Evolutionary conservation across 2,329 filamentous ascomycete species (phyloP).

Genomic region (Trichoderma sp.): DNA sequence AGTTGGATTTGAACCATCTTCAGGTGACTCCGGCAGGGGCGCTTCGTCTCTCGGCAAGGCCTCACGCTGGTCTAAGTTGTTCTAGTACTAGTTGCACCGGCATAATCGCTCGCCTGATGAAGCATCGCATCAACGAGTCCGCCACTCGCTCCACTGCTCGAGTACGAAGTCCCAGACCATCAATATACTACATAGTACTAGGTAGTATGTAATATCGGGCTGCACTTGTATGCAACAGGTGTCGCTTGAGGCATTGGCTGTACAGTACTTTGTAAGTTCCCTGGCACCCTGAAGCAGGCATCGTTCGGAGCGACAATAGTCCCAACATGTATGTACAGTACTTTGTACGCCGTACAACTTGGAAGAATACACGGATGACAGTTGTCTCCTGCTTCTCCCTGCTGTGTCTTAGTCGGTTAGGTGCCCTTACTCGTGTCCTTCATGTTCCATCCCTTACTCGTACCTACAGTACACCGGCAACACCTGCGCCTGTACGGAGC

Average conservation of each 20-base stretch:
- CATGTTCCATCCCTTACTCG: neutral
- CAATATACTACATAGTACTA: too few species aligned
- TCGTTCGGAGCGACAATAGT: neutral
- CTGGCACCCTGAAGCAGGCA: neutral
- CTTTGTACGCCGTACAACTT: neutral
- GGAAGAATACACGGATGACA: neutral
- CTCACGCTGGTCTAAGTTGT: neutral
- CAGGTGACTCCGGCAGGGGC: slow-evolving; percentile 18
- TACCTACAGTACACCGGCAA: neutral
- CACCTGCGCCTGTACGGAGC: neutral
- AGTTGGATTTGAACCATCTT: slow-evolving; percentile 12
- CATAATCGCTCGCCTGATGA: slow-evolving; percentile 11
- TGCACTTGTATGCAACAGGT: neutral
- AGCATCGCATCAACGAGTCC: neutral
- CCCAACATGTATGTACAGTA: too few species aligned
- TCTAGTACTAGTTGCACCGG: neutral
- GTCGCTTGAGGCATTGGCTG: neutral
- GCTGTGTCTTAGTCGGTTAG: neutral
- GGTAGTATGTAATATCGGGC: too few species aligned
- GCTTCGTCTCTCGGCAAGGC: slow-evolving; percentile 10
- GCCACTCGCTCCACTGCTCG: slow-evolving; percentile 1
- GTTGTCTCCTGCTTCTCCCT: neutral
- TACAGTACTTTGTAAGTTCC: neutral
- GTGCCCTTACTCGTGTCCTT: neutral
- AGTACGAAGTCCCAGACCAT: too few species aligned